Conservation (phyloP, 2,329 filamentous ascomycete species). For the Colletotrichum shisoi region DNA sequence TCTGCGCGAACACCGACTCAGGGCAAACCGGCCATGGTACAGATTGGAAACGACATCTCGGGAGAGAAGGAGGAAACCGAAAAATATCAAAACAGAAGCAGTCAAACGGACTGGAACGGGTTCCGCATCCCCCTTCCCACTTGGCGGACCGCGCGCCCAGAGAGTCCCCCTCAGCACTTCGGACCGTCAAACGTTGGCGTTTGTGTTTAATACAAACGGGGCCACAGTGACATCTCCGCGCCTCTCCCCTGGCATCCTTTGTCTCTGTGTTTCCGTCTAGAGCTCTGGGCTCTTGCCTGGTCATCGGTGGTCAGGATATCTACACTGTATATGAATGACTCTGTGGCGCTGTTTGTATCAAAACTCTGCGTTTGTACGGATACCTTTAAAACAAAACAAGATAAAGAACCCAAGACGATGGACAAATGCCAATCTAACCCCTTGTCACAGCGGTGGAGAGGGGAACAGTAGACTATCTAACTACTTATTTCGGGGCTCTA, state of each 20-base stretch:
- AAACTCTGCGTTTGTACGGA: neutral
- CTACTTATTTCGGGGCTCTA: slow-evolving; percentile 6
- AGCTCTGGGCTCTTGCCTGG: slow-evolving; percentile 1
- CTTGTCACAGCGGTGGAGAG: slow-evolving; percentile 1
- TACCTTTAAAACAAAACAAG: too few relatives aligned
- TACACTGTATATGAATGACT: neutral
- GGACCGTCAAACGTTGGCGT: slow-evolving; percentile 11
- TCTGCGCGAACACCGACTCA: neutral
- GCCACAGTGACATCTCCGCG: slow-evolving; percentile 10
- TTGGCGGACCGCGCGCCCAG: neutral
- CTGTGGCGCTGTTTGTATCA: neutral
- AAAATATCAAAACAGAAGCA: neutral
- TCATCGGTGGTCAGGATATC: neutral
- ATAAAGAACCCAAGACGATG: neutral
- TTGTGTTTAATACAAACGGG: slow-evolving; percentile 13
- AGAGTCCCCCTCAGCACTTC: neutral
- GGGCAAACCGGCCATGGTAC: too few relatives aligned
- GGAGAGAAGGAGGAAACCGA: neutral
- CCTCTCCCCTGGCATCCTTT: neutral
- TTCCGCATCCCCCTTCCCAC: slow-evolving; percentile 1
- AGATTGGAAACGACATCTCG: neutral
- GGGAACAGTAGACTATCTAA: neutral
- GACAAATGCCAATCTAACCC: slow-evolving; percentile 2
- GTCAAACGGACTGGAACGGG: neutral
- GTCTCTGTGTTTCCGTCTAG: neutral